phyloP scores from a whole-genome alignment of 306 rosid species.

The Acacia crassicarpa region DNA sequence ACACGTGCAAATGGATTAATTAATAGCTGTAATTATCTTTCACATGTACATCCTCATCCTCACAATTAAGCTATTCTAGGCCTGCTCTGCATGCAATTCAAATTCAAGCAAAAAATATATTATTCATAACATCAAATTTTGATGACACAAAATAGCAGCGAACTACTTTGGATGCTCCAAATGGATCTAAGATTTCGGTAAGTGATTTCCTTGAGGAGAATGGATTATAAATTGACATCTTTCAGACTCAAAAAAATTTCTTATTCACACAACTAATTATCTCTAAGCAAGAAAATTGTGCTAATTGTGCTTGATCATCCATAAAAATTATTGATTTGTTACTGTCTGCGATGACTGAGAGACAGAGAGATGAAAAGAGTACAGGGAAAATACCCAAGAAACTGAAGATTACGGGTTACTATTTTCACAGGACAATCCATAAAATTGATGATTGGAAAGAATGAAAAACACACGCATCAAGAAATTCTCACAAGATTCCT shows the following conservation, averaged over 20 bases:
- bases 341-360: not conserved
- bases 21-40: no score
- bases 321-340: not conserved
- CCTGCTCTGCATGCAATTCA: no score
- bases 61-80: no score
- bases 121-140: no score
- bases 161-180: not conserved
- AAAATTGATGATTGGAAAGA: constrained; percentile 7
- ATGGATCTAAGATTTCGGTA: not conserved
- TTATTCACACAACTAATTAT: not conserved
- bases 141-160: no score
- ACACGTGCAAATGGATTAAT: no score
- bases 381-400: not conserved
- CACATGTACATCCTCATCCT: no score
- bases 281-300: not conserved
- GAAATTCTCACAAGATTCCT: constrained; percentile 20
- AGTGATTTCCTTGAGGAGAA: not conserved
- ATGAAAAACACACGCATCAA: not conserved
- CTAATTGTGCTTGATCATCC: not conserved
- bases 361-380: not conserved
- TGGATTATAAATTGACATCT: not conserved
- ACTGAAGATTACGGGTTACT: constrained; percentile 21
- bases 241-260: not conserved
- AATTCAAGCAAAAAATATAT: no score
- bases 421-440: constrained; percentile 38